Evolutionary conservation across 805 yeast genomes (phyloP), one percentile per base, ranked within the genome.

Genomic region (Metschnikowia chrysomelidarum): DNA sequence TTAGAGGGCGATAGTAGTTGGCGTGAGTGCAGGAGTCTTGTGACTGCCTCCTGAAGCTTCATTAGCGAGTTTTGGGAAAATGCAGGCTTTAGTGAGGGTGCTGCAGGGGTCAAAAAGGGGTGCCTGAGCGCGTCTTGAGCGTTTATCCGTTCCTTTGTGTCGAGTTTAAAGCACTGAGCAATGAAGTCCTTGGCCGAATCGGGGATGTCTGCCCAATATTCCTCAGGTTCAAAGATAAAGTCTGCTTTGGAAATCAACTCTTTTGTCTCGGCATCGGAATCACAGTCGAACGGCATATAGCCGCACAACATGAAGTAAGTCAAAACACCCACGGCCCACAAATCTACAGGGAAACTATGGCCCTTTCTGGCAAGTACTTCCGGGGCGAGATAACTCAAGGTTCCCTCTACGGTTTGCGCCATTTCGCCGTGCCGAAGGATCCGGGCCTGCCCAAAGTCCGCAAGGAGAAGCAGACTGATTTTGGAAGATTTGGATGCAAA

Each of bases 281-380:
- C 88, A 44, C 88, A 76, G 49, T 82, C 89, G 55, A 82, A 82
- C 1, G 91, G 91, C 60, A 82, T 76, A 52, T 81, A 83, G 2
- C 89, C 89, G 42, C 82, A 71, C 11, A 80, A 67, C 71, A 82
- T 71, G 48, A 82, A 82, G 54, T 82, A 83, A 2, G 81, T 71
- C 21, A 81, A 62, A 2, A 82, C 87, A 2, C 89, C 91, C 18
- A 82, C 64, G 0, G 89, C 83, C 91, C 91, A 82, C 20, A 82
- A 67, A 51, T 82, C 91, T 2, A 82, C 81, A 3, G 75, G 70
- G 43, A 61, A 67, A 17, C 74, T 73, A 47, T 82, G 82, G n/a
- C 78, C 77, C 32, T 72, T 62, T 11, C 63, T 56, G 36, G 75
- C 64, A 25, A 83, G 68, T 32, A 59, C 56, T 51, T 82, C 89